Evolutionary conservation across 2,329 filamentous ascomycete species (phyloP), one percentile per base, ranked within the genome.

Genomic region (Epichloe baconii): DNA sequence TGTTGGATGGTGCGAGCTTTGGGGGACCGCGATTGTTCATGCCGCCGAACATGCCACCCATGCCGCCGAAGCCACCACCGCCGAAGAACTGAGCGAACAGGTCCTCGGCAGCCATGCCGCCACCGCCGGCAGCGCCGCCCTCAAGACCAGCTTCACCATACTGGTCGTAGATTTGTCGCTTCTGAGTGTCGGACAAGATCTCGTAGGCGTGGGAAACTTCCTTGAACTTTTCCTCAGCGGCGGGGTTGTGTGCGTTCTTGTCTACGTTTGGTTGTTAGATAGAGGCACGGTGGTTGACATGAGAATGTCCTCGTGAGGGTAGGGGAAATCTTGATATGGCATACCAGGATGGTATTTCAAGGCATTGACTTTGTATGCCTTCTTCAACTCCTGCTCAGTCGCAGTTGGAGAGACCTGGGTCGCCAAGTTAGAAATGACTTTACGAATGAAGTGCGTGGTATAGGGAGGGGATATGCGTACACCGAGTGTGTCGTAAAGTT

Each of bases 71-170:
- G 57, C 88, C 86, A 55, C 83, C 83, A 54, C 83, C 81, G 58
- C 88, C 88, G 65, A 97, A 97, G 83, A 97, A 97, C 72, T 96
- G 89, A 44, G 90, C 88, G 66, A 97, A 96, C 56, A 97, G 77
- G 60, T 97, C 91, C 70, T 97, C 93, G 21, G 91, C 91, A 59
- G 87, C 88, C 88, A 96, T 96, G 65, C 89, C 89, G 56, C 80
- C 78, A 53, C 77, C 83, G 54, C 78, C 85, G 54, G 80, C 86
- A 50, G 76, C 86, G 62, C 87, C 90, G 59, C 90, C 90, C 67
- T 97, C 91, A 48, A 98, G 80, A 56, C 93, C 93, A 62, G 94
- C 89, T 74, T 98, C 90, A 59, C 93, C 93, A 83, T 94, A 95
- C 71, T 96, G 88, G 65, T 98, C 93, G 70, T 98, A 98, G 55